Conservation (phyloP, 1,139 yeast genomes). For the Hyphopichia fennica region DNA sequence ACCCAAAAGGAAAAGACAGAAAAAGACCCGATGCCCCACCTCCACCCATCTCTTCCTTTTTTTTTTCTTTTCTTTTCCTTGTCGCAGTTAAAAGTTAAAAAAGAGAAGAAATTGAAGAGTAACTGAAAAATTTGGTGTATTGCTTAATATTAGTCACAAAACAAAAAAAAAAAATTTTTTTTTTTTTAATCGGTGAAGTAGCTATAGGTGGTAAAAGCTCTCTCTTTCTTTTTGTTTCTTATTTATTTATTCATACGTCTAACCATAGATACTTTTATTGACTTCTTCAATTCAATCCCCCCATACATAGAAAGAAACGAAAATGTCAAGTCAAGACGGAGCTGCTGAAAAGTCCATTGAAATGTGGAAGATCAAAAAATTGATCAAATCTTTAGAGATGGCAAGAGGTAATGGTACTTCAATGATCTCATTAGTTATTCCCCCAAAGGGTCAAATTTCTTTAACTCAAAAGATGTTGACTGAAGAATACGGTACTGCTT, state of each 20-base stretch:
- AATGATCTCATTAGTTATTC: conserved; percentile 93
- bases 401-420: conserved; percentile 99
- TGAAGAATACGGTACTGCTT: conserved; percentile 98
- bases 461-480: conserved; percentile 88
- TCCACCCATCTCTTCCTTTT: too few relatives aligned
- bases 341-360: conserved; percentile 96
- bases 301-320: too few relatives aligned
- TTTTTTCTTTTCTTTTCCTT: too few relatives aligned
- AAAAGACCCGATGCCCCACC: too few relatives aligned
- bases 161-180: background rate
- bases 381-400: conserved; percentile 77
- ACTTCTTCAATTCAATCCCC: background rate
- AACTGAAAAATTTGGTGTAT: background rate
- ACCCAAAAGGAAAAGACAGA: too few relatives aligned
- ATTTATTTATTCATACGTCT: too few relatives aligned
- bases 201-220: background rate
- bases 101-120: too few relatives aligned
- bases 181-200: background rate
- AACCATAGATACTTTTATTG: too few relatives aligned
- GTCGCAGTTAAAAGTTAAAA: too few relatives aligned
- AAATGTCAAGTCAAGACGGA: conserved; percentile 2
- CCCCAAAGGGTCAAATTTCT: conserved; percentile 93
- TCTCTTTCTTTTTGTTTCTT: too few relatives aligned
- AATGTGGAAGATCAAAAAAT: conserved; percentile 97
- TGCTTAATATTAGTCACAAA: background rate